These are phyloP conservation scores for Coemansia guatemalensis DNA, from an alignment of 192 early-diverging fungal genomes.

Conservation along the genomic window DNA sequence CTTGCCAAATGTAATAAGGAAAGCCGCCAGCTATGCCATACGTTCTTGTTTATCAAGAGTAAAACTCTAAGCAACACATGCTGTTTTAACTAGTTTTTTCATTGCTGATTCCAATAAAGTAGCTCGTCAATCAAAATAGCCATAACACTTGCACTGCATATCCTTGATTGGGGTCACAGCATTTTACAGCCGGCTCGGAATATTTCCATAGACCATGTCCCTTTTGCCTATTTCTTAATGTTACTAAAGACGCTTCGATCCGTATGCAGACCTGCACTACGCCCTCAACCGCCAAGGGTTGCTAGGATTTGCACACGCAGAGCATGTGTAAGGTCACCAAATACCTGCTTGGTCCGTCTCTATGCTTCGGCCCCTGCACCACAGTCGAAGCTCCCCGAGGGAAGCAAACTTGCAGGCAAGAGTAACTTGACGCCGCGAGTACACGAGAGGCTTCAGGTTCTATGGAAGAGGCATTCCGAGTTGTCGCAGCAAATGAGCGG, in stretches of 20 bases:
- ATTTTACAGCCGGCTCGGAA: no score
- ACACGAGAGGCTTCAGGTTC: conserved; percentile 32
- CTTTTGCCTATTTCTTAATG: background rate
- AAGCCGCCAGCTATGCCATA: no score
- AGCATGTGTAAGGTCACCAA: background rate
- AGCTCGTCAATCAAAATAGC: no score
- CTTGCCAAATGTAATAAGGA: no score
- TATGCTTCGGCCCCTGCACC: conserved; percentile 4
- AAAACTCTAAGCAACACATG: no score
- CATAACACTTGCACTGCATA: background rate
- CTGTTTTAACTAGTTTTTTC: no score
- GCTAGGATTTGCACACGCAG: background rate
- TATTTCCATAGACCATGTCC: background rate
- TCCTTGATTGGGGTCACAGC: background rate
- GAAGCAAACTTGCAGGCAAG: conserved; percentile 44
- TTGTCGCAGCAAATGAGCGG: conserved; percentile 36
- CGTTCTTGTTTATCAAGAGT: no score
- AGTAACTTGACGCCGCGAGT: conserved; percentile 44
- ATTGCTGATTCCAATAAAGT: no score
- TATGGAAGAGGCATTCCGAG: conserved; percentile 20
- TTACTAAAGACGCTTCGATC: background rate
- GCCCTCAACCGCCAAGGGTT: background rate
- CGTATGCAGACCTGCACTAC: background rate
- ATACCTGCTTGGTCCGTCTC: background rate
- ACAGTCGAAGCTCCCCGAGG: conserved; percentile 11